Conservation (phyloP, 176 grass and related monocot species). For the Aechmea fasciata region DNA sequence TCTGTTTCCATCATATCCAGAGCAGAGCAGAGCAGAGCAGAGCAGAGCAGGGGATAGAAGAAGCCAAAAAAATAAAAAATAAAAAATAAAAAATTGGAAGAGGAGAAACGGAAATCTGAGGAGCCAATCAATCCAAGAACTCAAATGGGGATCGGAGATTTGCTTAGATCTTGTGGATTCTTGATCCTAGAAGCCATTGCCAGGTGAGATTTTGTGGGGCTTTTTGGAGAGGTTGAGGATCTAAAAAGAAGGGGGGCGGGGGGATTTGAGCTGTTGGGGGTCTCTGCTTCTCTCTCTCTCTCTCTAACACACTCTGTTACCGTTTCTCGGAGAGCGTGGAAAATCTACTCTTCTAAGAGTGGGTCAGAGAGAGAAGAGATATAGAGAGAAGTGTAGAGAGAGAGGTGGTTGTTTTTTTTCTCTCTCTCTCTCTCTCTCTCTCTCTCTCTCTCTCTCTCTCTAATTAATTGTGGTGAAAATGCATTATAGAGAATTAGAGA, state of each 20-base stretch:
- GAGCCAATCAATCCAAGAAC: not conserved
- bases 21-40: not conserved
- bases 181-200: not conserved
- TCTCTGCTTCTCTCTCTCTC: not conserved
- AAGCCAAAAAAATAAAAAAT: not conserved
- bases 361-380: conserved; percentile 2
- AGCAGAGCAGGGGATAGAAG: not conserved
- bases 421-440: conserved; percentile 3
- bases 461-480: too few species aligned
- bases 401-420: not conserved
- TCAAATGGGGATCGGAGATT: not conserved
- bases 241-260: not conserved
- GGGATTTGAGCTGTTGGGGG: not conserved
- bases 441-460: conserved; percentile 1
- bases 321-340: not conserved
- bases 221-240: not conserved
- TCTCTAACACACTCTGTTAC: not conserved
- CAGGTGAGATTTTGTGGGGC: not conserved
- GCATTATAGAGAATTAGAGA: too few species aligned
- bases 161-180: not conserved
- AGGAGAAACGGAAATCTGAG: not conserved
- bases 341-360: not conserved
- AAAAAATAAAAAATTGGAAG: not conserved
- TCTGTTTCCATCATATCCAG: conserved; percentile 15
- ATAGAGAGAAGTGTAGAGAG: not conserved